These are phyloP conservation scores for Rhododendron mucronatum DNA, from an alignment of 148 eudicot species.

Conservation along the genomic window DNA sequence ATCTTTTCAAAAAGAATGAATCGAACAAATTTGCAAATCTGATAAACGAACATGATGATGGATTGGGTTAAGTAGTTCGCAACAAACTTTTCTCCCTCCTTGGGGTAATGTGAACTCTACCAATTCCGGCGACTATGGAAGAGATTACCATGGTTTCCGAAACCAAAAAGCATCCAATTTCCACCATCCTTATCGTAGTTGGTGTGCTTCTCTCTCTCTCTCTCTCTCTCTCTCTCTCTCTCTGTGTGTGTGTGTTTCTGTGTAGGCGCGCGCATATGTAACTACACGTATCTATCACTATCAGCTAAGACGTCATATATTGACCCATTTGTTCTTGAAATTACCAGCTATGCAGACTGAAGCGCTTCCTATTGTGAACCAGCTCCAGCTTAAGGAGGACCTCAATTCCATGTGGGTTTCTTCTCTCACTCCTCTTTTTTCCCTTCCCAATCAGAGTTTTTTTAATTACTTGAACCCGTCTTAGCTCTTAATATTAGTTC, in stretches of 20 bases:
- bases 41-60: too few species aligned
- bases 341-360: background rate
- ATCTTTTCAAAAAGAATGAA: too few species aligned
- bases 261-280: background rate
- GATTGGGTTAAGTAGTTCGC: too few species aligned
- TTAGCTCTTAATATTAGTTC: background rate
- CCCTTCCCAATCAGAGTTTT: background rate
- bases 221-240: background rate
- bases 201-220: background rate
- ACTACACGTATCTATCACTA: background rate
- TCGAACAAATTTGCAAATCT: too few species aligned
- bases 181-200: background rate
- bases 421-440: background rate
- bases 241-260: background rate
- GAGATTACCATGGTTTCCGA: background rate
- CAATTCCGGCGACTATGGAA: background rate
- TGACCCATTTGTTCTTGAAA: background rate
- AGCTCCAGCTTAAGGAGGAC: constrained; percentile 5
- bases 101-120: background rate
- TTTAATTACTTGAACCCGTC: background rate
- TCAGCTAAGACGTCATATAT: background rate
- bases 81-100: too few species aligned
- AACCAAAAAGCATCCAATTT: background rate
- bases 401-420: background rate
- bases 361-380: background rate